Conservation (phyloP, 805 yeast genomes). For the Candida gorgasii region DNA sequence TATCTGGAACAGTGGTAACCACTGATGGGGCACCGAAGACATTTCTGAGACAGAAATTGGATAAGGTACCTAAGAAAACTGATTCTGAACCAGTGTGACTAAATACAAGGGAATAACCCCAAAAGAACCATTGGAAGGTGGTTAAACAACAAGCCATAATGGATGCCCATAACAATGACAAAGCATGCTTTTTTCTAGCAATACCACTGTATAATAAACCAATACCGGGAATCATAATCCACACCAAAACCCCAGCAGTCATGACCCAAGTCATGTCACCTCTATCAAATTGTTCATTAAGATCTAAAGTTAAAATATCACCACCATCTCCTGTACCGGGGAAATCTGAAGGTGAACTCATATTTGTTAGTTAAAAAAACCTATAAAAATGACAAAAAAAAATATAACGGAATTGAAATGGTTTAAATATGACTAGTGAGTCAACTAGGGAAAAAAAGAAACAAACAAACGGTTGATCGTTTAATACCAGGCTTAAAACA, state of each 20-base stretch:
- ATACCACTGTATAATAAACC: constrained; percentile 92
- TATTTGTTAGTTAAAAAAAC: neutral
- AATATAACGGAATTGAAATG: neutral
- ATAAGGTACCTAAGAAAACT: constrained; percentile 76
- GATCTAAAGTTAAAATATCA: constrained; percentile 68
- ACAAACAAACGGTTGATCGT: constrained; percentile 1
- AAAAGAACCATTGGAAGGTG: constrained; percentile 95
- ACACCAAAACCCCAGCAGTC: constrained; percentile 75
- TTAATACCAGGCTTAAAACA: constrained; percentile 2
- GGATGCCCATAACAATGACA: constrained; percentile 91
- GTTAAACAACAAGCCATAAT: constrained; percentile 83
- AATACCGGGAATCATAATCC: constrained; percentile 96
- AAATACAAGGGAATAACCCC: constrained; percentile 94
- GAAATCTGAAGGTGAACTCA: constrained; percentile 33
- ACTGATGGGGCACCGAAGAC: constrained; percentile 81
- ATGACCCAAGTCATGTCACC: constrained; percentile 89
- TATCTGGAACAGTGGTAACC: constrained; percentile 77
- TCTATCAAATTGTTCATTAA: constrained; percentile 66
- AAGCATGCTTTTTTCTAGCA: constrained; percentile 93
- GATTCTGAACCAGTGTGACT: constrained; percentile 61
- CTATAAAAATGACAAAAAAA: neutral
- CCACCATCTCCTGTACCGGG: constrained; percentile 78
- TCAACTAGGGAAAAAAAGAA: neutral
- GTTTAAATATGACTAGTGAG: neutral
- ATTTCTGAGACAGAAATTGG: constrained; percentile 75